A percentile compares a stretch with the other conserved stretches of the same genome.
These are phyloP conservation scores for Diutina rugosa DNA, from an alignment of 1,139 yeast species.

Conservation along the genomic window DNA sequence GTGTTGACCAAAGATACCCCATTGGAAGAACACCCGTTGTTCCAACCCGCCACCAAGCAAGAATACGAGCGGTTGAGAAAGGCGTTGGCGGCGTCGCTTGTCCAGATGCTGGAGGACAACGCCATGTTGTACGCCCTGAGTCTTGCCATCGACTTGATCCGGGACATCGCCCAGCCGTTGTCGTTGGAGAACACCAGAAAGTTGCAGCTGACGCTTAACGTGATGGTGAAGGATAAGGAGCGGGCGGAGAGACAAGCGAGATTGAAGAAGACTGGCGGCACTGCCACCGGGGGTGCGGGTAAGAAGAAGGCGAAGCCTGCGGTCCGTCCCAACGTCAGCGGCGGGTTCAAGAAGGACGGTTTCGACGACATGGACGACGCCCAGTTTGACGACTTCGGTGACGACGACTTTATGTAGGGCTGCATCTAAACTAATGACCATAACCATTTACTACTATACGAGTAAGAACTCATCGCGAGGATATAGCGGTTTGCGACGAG, in stretches of 20 bases:
- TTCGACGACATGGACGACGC: constrained; percentile 42
- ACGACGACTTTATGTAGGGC: constrained; percentile 81
- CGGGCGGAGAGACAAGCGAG: constrained; percentile 81
- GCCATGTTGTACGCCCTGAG: constrained; percentile 57
- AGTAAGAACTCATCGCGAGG: background rate
- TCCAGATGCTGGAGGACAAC: constrained; percentile 50
- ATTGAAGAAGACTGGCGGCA: constrained; percentile 68
- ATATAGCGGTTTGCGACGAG: background rate
- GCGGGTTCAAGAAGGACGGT: constrained; percentile 66
- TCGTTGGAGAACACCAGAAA: constrained; percentile 74
- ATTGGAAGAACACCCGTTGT: constrained; percentile 60
- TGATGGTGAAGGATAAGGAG: constrained; percentile 74
- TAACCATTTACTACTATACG: background rate
- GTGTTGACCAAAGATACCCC: constrained; percentile 54
- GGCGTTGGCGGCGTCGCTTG: constrained; percentile 55
- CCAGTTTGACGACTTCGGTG: constrained; percentile 45
- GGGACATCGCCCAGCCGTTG: constrained; percentile 76
- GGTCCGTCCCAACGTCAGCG: constrained; percentile 53
- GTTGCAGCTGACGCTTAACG: constrained; percentile 74
- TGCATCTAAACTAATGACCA: background rate
- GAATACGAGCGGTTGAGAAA: constrained; percentile 81
- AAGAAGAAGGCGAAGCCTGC: constrained; percentile 81
- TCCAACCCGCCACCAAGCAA: constrained; percentile 65
- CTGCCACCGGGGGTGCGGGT: constrained; percentile 89
- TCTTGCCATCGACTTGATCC: constrained; percentile 72